These are phyloP conservation scores for Fonsecaea multimorphosa DNA, from an alignment of 2,329 filamentous ascomycete species.

Conservation along the genomic window DNA sequence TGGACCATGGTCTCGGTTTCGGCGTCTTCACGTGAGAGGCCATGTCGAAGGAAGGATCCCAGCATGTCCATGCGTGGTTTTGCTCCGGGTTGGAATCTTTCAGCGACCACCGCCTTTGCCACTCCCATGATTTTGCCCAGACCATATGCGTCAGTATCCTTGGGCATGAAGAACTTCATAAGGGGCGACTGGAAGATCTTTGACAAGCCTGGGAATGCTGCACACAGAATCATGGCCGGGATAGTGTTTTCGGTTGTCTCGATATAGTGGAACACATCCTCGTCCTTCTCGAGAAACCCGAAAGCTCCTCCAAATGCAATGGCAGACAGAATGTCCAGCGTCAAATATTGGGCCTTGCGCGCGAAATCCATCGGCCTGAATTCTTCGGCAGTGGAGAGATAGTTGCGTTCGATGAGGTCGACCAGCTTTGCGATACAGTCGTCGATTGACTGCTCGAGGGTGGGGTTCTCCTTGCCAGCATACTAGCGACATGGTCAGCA, in stretches of 20 bases:
- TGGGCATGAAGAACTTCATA: constrained; percentile 27
- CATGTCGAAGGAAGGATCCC: constrained; percentile 43
- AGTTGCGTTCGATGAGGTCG: constrained; percentile 25
- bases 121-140: constrained; percentile 34
- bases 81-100: constrained; percentile 32
- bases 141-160: constrained; percentile 31
- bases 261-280: constrained; percentile 30
- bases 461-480: constrained; percentile 32
- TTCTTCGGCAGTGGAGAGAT: constrained; percentile 17
- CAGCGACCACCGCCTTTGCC: constrained; percentile 36
- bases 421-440: constrained; percentile 21
- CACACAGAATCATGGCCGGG: constrained; percentile 31
- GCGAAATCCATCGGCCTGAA: constrained; percentile 31
- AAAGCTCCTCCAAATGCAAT: constrained; percentile 34
- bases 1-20: constrained; percentile 33
- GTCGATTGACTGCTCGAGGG: constrained; percentile 32
- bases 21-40: constrained; percentile 29
- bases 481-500: constrained; percentile 23
- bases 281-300: constrained; percentile 31
- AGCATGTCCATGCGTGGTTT: constrained; percentile 41
- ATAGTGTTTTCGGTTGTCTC: constrained; percentile 26
- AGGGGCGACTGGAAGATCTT: constrained; percentile 29
- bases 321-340: constrained; percentile 31
- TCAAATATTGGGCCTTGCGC: constrained; percentile 30
- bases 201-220: constrained; percentile 33